Evolutionary conservation across 805 yeast species (phyloP).

Genomic region (Candida quercuum): DNA sequence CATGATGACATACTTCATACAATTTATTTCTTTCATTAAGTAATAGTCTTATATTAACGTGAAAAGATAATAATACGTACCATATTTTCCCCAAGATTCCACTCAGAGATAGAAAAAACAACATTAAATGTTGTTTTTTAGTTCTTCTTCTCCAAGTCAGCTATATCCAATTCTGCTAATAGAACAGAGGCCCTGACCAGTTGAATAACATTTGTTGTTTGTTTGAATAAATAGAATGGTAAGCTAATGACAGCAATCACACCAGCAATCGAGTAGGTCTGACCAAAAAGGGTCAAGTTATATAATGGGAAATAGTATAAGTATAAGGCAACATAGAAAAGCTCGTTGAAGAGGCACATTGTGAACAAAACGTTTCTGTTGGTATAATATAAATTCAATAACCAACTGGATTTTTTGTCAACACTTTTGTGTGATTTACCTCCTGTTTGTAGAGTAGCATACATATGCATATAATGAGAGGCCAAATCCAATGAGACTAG

Average conservation of each 20-base stretch:
- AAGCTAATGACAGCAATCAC: conserved; percentile 52
- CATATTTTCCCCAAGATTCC: background rate
- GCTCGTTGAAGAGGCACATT: conserved; percentile 90
- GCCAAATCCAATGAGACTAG: conserved; percentile 83
- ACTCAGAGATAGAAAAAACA: background rate
- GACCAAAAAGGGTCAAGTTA: conserved; percentile 24
- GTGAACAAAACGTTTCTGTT: conserved; percentile 77
- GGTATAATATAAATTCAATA: conserved; percentile 82
- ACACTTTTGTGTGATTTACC: conserved; percentile 80
- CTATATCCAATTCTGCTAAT: conserved; percentile 68
- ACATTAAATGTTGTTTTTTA: background rate
- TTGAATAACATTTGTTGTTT: conserved; percentile 84
- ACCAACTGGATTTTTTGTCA: conserved; percentile 59
- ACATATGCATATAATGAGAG: conserved; percentile 98
- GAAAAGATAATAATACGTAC: no score
- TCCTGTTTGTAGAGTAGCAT: conserved; percentile 81
- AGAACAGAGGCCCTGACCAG: conserved; percentile 77
- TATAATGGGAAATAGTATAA: conserved; percentile 52
- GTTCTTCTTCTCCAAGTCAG: conserved; percentile 25
- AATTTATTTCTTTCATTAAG: no score
- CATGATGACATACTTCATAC: no score
- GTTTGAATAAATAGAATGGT: conserved; percentile 91
- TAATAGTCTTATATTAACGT: no score
- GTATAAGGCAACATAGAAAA: conserved; percentile 87
- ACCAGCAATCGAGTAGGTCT: conserved; percentile 54